Conservation (phyloP, 2,329 filamentous ascomycete genomes). For the Elsinoe necatrix region DNA sequence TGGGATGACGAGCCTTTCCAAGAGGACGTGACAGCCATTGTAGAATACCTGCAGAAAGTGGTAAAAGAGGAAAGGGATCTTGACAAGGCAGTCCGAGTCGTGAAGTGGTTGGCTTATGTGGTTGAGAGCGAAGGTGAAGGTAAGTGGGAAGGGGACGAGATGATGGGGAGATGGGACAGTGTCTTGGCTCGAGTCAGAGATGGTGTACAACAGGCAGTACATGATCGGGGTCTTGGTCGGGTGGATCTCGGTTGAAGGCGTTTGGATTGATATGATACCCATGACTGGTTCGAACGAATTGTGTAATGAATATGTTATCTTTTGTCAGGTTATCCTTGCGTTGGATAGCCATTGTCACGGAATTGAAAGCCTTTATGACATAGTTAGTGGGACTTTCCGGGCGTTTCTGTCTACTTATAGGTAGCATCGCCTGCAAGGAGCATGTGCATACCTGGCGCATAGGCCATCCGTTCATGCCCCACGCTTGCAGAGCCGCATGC, state of each 20-base stretch:
- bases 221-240: conserved; percentile 37
- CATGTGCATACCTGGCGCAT: not conserved
- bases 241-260: conserved; percentile 33
- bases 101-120: conserved; percentile 53
- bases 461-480: not conserved
- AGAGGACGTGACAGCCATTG: conserved; percentile 68
- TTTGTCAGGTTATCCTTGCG: not conserved
- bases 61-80: conserved; percentile 66
- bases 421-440: no score
- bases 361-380: no score
- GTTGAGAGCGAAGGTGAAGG: conserved; percentile 25
- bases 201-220: conserved; percentile 36
- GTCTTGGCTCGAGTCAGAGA: conserved; percentile 35
- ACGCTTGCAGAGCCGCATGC: not conserved
- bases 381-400: not conserved
- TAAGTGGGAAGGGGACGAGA: conserved; percentile 16
- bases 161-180: conserved; percentile 27
- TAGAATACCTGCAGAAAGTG: conserved; percentile 63
- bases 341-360: no score
- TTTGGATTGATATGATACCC: not conserved
- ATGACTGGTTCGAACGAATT: not conserved
- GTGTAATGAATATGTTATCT: not conserved
- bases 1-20: conserved; percentile 64
- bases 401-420: no score
- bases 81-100: conserved; percentile 61